Percentiles rank a stretch among this genome's conserved stretches.
Evolutionary conservation across 805 yeast genomes (phyloP).

Genomic region (Ogataea kodamae): DNA sequence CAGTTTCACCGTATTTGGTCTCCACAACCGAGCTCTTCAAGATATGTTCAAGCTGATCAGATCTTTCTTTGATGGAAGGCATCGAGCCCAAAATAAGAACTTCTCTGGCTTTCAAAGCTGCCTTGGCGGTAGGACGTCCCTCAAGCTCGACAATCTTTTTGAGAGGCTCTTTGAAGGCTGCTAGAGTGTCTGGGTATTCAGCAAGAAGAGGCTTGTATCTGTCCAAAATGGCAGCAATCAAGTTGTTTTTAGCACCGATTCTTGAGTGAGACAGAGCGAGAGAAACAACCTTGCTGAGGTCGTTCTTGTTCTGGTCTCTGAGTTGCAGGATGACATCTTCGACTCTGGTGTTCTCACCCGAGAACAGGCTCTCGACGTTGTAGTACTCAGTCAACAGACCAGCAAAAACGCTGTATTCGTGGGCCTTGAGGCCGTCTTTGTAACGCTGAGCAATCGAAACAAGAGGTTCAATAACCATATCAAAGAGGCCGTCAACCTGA

Average conservation of each 20-base stretch:
- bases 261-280: slow-evolving; percentile 86
- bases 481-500: slow-evolving; percentile 48
- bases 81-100: slow-evolving; percentile 93
- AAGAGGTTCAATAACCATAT: slow-evolving; percentile 68
- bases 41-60: slow-evolving; percentile 96
- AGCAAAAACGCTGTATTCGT: slow-evolving; percentile 77
- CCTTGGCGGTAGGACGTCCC: slow-evolving; percentile 87
- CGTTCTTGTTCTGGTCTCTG: slow-evolving; percentile 83
- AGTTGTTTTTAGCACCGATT: slow-evolving; percentile 88
- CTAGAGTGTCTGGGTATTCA: slow-evolving; percentile 60
- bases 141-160: slow-evolving; percentile 83
- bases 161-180: slow-evolving; percentile 68
- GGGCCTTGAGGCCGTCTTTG: slow-evolving; percentile 71
- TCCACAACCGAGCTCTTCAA: slow-evolving; percentile 87
- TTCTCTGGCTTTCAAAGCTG: slow-evolving; percentile 92
- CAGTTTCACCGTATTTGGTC: slow-evolving; percentile 80
- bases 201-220: slow-evolving; percentile 79
- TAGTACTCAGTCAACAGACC: slow-evolving; percentile 67
- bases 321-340: slow-evolving; percentile 85
- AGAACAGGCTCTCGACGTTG: slow-evolving; percentile 73
- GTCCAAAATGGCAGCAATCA: slow-evolving; percentile 79
- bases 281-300: slow-evolving; percentile 66
- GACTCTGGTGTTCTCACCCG: slow-evolving; percentile 72
- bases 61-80: slow-evolving; percentile 93
- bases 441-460: slow-evolving; percentile 66